Conservation (phyloP, 192 early-diverging fungal species). For the Phycomyces nitens region DNA sequence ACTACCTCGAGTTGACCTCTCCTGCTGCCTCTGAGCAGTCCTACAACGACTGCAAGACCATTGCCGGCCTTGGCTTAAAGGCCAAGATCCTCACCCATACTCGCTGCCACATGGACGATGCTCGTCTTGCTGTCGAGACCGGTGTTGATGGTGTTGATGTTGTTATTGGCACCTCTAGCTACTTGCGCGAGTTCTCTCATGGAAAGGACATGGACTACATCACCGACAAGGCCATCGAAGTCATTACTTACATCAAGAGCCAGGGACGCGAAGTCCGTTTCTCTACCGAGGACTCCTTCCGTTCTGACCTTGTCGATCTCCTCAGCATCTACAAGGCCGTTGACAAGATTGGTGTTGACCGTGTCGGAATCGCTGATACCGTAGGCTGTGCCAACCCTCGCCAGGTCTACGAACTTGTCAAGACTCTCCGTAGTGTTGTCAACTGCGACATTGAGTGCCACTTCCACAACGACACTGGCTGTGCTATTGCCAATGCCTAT, state of each 20-base stretch:
- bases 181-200: slow-evolving; percentile 96
- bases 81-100: slow-evolving; percentile 97
- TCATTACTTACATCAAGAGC: slow-evolving; percentile 92
- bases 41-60: slow-evolving; percentile 87
- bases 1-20: slow-evolving; percentile 96
- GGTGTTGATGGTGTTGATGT: slow-evolving; percentile 96
- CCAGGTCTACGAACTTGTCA: slow-evolving; percentile 96
- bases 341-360: slow-evolving; percentile 96
- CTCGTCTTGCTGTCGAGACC: slow-evolving; percentile 90
- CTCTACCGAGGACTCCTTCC: slow-evolving; percentile 98
- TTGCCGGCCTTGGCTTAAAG: slow-evolving; percentile 89
- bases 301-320: slow-evolving; percentile 94
- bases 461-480: slow-evolving; percentile 99
- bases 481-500: slow-evolving; percentile 97
- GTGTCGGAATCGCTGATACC: slow-evolving; percentile 98
- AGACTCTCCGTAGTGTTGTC: slow-evolving; percentile 90
- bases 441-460: slow-evolving; percentile 99
- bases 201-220: slow-evolving; percentile 99
- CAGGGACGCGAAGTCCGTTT: slow-evolving; percentile 97
- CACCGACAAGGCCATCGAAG: slow-evolving; percentile 91
- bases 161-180: slow-evolving; percentile 96
- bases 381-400: slow-evolving; percentile 97
- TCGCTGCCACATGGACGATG: slow-evolving; percentile 99
- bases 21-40: slow-evolving; percentile 97
- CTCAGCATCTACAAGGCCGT: slow-evolving; percentile 93